Evolutionary conservation across 495 filamentous ascomycete species (phyloP), one percentile per base, ranked within the genome.

Genomic region (Lophiotrema nucula): DNA sequence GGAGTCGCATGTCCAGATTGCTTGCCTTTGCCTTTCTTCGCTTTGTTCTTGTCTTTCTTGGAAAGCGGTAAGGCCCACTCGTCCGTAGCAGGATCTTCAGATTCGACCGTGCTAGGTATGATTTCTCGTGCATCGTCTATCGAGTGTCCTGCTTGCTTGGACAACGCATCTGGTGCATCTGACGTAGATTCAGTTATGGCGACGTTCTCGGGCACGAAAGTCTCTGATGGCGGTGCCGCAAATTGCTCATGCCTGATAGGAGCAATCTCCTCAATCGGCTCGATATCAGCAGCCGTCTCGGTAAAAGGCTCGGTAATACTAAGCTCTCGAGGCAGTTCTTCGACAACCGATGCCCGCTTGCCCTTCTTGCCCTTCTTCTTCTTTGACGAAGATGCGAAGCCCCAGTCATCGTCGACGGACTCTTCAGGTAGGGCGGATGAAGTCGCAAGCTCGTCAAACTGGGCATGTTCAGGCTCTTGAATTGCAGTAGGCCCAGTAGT

Each of bases 1-100:
- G 48, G 42, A 31, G 53, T 64, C 26, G 48, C 42, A 28, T 41
- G 18, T 0, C 53, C 55, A 3, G 60, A 61, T 37, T 62, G 37
- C 52, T 65, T 62, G 19, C 58, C 58, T 45, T 66, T 66, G 27
- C 47, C 55, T 23, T 58, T 65, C 49, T 64, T 64, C 1, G 35
- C 26, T 18, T 62, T 56, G n/a, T n/a, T n/a, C n/a, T n/a, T n/a
- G n/a, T n/a, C n/a, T 26, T 58, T 58, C 38, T 44, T 55, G 27
- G 42, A 51, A n/a, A n/a, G n/a, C 25, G 42, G 48, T 3, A 47
- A 26, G 26, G 28, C 53, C 42, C 42, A 38, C 15, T 58, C 55
- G n/a, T 58, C 55, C 18, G 22, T 16, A 2, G 38, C 4, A 4
- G 48, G 42, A 16, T 60, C 39, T 15, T 41, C 24, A 6, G 3